Evolutionary conservation across 139 green algal species (phyloP).

Genomic region (Picochlorum sp.): DNA sequence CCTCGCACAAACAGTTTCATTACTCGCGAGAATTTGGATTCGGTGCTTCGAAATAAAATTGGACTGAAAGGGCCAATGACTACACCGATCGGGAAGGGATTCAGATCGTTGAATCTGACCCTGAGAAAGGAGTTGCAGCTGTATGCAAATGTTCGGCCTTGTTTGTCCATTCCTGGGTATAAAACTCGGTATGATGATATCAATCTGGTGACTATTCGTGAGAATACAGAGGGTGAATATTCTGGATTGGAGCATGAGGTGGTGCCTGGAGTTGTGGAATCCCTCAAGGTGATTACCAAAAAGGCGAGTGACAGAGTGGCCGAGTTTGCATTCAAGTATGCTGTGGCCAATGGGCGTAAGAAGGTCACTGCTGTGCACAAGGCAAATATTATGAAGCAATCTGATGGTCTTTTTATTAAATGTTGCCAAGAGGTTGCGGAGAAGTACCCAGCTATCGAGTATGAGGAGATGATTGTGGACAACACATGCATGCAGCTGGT

Average conservation of each 20-base stretch:
- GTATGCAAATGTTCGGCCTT: constrained; percentile 95
- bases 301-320: constrained; percentile 73
- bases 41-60: constrained; percentile 78
- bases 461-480: constrained; percentile 95
- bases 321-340: constrained; percentile 91
- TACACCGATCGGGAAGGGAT: constrained; percentile 95
- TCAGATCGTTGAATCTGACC: constrained; percentile 87
- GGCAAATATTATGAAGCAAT: constrained; percentile 97
- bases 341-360: constrained; percentile 62
- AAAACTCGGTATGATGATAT: constrained; percentile 93
- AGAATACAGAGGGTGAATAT: constrained; percentile 99
- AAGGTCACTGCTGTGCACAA: constrained; percentile 76
- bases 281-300: constrained; percentile 89
- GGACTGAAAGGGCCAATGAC: constrained; percentile 95
- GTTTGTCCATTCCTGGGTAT: constrained; percentile 84
- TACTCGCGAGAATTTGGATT: constrained; percentile 89
- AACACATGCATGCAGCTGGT: constrained; percentile 93
- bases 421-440: constrained; percentile 59
- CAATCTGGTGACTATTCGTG: constrained; percentile 90
- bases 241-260: constrained; percentile 91
- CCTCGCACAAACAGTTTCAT: constrained; percentile 87
- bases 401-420: constrained; percentile 89
- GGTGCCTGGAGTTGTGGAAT: constrained; percentile 89
- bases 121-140: constrained; percentile 93
- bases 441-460: constrained; percentile 83